Evolutionary conservation across 2,329 filamentous ascomycete genomes (phyloP), one percentile per base, ranked within the genome.

Genomic region (Botrytis deweyae): DNA sequence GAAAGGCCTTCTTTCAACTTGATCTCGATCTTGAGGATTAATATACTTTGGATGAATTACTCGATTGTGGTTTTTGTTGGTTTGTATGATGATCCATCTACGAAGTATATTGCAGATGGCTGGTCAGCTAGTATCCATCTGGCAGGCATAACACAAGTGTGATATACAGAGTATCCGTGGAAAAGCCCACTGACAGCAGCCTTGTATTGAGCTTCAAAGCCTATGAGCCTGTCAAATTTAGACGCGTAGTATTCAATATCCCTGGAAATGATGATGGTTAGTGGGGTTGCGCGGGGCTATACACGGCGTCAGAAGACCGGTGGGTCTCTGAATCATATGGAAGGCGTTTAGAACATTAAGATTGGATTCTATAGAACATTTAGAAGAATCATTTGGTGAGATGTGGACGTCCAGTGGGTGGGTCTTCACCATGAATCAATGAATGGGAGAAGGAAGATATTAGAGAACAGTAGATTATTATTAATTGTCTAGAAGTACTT

Each of bases 231-330:
- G 40, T 64, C 59, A 71, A 40, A 55, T 71, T 55, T 71, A 71
- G 46, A 71, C 69, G 69, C 69, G 69, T 62, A 65, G 44, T 63
- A 7, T 55, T 33, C 12, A 18, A 72, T 22, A 72, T 72, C 59
- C 69, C 46, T 63, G 59, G 40, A 65, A 52, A 55, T 72, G 64
- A 67, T 55, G 29, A 29, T 42, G 2, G 59, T 44, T 65, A 63
- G 58, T 72, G 70, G 70, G 46, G 70, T 66, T 65, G 38, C 70
- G 62, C 70, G 70, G 70, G 70, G 44, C 61, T 71, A 49, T 70
- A 62, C 68, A 59, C 22, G 40, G 33, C 58, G 55, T 49, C 55
- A 33, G 44, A 70, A 46, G 55, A 70, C 59, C 58, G 1, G 68
- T 63, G 68, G 68, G 68, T 70, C 68, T 63, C 29, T 65, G 52